phyloP scores from a whole-genome alignment of 2,329 filamentous ascomycete species.

The Verticillium klebahnii region DNA sequence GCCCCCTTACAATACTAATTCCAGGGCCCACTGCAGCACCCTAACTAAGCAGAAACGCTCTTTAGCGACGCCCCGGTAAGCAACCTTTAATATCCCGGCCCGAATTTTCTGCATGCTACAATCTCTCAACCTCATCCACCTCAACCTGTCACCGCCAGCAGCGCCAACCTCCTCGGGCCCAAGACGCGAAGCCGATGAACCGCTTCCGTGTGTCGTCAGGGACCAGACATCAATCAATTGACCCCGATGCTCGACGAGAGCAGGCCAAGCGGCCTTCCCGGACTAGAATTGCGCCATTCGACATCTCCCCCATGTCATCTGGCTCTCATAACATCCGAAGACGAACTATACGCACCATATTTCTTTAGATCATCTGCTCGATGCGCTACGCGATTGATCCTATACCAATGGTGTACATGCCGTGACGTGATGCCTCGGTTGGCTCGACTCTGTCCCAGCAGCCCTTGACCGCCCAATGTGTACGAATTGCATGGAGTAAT shows the following conservation, averaged over 20 bases:
- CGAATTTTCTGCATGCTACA: not conserved
- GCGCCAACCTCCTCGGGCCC: not conserved
- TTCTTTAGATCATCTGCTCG: constrained; percentile 1
- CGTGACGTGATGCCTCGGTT: not conserved
- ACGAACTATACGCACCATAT: not conserved
- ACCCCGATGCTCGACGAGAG: not conserved
- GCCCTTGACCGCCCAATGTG: too few species aligned
- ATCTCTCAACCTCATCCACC: not conserved
- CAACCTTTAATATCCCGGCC: not conserved
- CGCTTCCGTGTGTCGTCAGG: not conserved
- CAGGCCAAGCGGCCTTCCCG: not conserved
- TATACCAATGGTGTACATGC: constrained; percentile 2
- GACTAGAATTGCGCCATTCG: constrained; percentile 4
- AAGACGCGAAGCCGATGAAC: not conserved
- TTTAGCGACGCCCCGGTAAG: not conserved
- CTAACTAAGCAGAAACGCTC: not conserved
- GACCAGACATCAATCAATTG: not conserved
- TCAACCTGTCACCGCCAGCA: not conserved
- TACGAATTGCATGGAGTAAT: too few species aligned
- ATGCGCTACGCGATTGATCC: constrained; percentile 1
- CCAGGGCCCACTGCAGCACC: too few species aligned
- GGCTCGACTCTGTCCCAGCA: too few species aligned
- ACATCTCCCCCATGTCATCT: constrained; percentile 1
- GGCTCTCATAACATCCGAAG: constrained; percentile 5
- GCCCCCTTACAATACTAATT: not conserved